phyloP scores from a whole-genome alignment of 1,139 yeast species.

The Saccharomyces hybrid region DNA sequence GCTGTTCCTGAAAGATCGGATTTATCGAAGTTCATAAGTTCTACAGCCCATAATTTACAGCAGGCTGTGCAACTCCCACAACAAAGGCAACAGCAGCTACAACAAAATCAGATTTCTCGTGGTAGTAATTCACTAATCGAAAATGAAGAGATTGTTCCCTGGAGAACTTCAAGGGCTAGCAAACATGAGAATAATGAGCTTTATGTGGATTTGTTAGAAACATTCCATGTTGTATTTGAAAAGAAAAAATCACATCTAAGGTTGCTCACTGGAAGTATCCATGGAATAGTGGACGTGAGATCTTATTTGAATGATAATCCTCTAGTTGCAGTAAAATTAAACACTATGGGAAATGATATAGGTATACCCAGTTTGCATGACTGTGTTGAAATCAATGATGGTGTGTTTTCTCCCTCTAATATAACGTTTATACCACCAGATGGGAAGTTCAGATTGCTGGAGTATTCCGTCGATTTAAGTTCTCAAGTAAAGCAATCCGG shows the following conservation, averaged over 20 bases:
- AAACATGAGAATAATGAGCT: slow-evolving; percentile 70
- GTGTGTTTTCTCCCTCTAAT: slow-evolving; percentile 20
- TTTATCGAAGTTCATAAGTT: slow-evolving; percentile 36
- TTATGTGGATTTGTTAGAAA: slow-evolving; percentile 69
- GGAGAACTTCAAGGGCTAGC: slow-evolving; percentile 59
- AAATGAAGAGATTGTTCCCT: slow-evolving; percentile 43
- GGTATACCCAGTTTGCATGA: slow-evolving; percentile 43
- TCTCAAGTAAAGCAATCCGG: slow-evolving; percentile 5
- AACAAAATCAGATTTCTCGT: slow-evolving; percentile 3
- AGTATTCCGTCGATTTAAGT: slow-evolving; percentile 53
- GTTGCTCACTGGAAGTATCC: slow-evolving; percentile 42
- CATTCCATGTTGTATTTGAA: slow-evolving; percentile 37
- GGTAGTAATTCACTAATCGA: neutral
- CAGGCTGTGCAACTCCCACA: slow-evolving; percentile 14
- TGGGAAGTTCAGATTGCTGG: slow-evolving; percentile 59
- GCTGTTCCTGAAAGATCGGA: slow-evolving; percentile 54
- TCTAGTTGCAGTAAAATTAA: slow-evolving; percentile 50
- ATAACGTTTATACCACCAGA: slow-evolving; percentile 84
- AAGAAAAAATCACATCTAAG: slow-evolving; percentile 7
- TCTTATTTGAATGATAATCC: slow-evolving; percentile 75
- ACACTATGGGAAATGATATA: slow-evolving; percentile 39
- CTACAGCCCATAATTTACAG: slow-evolving; percentile 34
- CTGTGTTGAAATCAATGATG: slow-evolving; percentile 35
- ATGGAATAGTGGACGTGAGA: slow-evolving; percentile 57
- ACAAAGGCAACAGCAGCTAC: slow-evolving; percentile 8